These are phyloP conservation scores for Bathelium albidoporum DNA, from an alignment of 495 filamentous ascomycete species.

Conservation along the genomic window DNA sequence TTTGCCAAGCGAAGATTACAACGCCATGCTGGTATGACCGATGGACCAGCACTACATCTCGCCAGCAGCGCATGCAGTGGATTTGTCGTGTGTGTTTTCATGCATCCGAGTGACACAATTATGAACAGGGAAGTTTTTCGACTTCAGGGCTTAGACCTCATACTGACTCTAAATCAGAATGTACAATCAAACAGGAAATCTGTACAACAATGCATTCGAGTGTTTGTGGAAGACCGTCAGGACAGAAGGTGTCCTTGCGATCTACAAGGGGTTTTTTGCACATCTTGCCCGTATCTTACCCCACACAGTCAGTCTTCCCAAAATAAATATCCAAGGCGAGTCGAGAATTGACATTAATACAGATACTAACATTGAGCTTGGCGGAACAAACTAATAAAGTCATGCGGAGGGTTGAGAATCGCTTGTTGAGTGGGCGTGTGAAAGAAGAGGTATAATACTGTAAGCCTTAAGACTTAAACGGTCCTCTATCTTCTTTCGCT, in stretches of 20 bases:
- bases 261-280: conserved; percentile 97
- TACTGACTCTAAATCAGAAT: conserved; percentile 67
- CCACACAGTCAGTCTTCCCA: conserved; percentile 55
- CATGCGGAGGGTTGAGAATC: conserved; percentile 65
- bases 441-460: conserved; percentile 37
- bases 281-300: conserved; percentile 90
- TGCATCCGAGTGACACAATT: conserved; percentile 98
- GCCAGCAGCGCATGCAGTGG: conserved; percentile 82
- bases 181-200: conserved; percentile 97
- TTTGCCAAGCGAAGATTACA: conserved; percentile 84
- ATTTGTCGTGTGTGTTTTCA: conserved; percentile 93
- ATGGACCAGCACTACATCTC: conserved; percentile 82
- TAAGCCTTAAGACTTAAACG: neutral
- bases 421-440: conserved; percentile 44
- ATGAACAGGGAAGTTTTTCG: conserved; percentile 60
- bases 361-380: conserved; percentile 81
- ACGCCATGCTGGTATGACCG: conserved; percentile 74
- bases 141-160: neutral
- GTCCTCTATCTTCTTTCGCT: neutral
- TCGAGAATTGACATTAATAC: conserved; percentile 11
- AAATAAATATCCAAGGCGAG: neutral
- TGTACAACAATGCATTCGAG: conserved; percentile 87
- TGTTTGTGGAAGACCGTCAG: conserved; percentile 82
- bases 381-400: conserved; percentile 96
- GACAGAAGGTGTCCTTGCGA: conserved; percentile 83